phyloP scores from a whole-genome alignment of 139 green algal genomes.

The Volvox africanus region DNA sequence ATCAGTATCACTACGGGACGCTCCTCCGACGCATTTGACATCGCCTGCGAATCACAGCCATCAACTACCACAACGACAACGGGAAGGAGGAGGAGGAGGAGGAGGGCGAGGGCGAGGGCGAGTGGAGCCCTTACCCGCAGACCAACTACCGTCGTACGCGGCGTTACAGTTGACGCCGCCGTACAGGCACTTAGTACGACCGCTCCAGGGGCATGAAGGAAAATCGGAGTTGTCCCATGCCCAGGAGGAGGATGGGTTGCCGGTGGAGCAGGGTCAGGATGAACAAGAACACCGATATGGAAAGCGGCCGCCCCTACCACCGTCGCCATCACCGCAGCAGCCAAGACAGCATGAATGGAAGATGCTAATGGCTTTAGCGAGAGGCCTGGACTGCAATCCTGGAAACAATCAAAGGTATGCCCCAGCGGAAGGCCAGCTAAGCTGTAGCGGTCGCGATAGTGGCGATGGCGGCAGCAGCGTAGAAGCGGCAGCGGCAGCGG shows the following conservation, averaged over 20 bases:
- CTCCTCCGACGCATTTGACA: neutral
- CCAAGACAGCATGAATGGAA: neutral
- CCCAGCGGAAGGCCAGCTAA: too few relatives aligned
- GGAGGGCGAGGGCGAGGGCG: neutral
- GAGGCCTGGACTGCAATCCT: neutral
- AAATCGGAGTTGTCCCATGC: too few relatives aligned
- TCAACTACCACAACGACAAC: too few relatives aligned
- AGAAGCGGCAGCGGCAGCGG: neutral
- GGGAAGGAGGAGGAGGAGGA: too few relatives aligned
- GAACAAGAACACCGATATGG: neutral
- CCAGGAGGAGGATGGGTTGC: neutral
- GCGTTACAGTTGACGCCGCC: slow-evolving; percentile 22
- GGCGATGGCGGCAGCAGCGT: neutral
- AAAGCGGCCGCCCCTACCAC: neutral
- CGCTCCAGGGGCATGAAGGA: neutral
- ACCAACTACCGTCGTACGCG: neutral
- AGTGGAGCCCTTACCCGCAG: slow-evolving; percentile 15
- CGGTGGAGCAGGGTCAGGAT: neutral
- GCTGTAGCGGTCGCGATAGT: neutral
- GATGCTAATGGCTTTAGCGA: neutral
- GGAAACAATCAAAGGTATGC: too few relatives aligned
- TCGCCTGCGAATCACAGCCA: too few relatives aligned
- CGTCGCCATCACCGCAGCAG: neutral
- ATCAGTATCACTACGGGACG: neutral
- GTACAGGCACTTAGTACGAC: slow-evolving; percentile 28